Percentiles rank a stretch among this genome's conserved stretches.
Evolutionary conservation across 805 yeast species (phyloP).

Genomic region (Priceomyces medius): DNA sequence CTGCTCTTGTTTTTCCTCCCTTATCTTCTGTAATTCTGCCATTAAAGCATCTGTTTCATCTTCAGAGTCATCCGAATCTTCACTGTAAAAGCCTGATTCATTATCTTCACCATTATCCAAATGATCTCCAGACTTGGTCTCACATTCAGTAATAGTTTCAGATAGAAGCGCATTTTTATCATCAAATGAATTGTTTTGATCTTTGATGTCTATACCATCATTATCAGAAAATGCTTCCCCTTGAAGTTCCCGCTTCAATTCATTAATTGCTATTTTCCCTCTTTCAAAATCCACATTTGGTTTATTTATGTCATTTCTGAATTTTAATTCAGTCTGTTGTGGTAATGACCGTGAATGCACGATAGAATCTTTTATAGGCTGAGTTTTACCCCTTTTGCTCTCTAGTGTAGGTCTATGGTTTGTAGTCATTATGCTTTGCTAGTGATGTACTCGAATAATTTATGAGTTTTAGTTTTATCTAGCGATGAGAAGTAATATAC

Average conservation of each 20-base stretch:
- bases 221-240: not conserved
- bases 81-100: conserved; percentile 1
- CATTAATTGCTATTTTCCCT: conserved; percentile 22
- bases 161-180: conserved; percentile 13
- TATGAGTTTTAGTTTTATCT: too few species aligned
- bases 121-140: not conserved
- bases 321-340: conserved; percentile 33
- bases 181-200: conserved; percentile 9
- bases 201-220: conserved; percentile 3
- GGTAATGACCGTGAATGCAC: conserved; percentile 33
- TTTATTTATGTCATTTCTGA: conserved; percentile 25
- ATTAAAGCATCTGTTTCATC: conserved; percentile 17
- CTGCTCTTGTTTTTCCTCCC: conserved; percentile 15
- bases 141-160: not conserved
- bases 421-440: conserved; percentile 33
- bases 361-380: conserved; percentile 32
- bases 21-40: conserved; percentile 18
- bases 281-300: conserved; percentile 12
- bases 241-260: conserved; percentile 18
- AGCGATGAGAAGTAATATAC: too few species aligned
- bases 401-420: conserved; percentile 45
- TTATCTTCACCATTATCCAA: conserved; percentile 3
- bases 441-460: too few species aligned
- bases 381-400: conserved; percentile 36
- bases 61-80: conserved; percentile 13